Percentiles rank a stretch among this genome's conserved stretches.
Conservation (phyloP, 2,329 filamentous ascomycete species). For the Sporothrix humicola region DNA sequence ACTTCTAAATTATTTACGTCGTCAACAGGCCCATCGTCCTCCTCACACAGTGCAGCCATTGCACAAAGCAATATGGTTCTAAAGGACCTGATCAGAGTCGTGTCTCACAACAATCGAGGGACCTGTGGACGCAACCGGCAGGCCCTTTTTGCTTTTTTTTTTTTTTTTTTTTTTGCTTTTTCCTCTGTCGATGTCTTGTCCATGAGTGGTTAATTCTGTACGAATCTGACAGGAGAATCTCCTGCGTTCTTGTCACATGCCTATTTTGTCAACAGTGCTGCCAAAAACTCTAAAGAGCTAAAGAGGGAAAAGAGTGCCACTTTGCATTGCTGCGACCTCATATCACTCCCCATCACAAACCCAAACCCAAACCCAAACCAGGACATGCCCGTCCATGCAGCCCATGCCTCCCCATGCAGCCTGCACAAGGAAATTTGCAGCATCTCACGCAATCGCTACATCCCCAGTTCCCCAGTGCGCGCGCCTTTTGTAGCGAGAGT, state of each 20-base stretch:
- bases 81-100: neutral
- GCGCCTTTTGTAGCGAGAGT: too few relatives aligned
- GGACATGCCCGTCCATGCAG: slow-evolving; percentile 11
- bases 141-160: neutral
- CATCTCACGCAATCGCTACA: slow-evolving; percentile 17
- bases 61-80: too few relatives aligned
- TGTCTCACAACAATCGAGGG: slow-evolving; percentile 4
- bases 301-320: neutral
- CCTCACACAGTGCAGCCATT: too few relatives aligned
- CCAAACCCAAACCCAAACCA: neutral
- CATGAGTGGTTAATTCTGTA: too few relatives aligned
- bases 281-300: neutral
- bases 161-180: slow-evolving; percentile 7
- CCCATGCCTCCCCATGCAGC: slow-evolving; percentile 6
- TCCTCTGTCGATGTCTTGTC: too few relatives aligned
- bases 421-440: slow-evolving; percentile 22
- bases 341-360: neutral
- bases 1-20: too few relatives aligned
- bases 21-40: too few relatives aligned
- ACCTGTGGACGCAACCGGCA: slow-evolving; percentile 10
- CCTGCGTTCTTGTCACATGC: neutral
- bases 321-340: slow-evolving; percentile 3
- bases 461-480: slow-evolving; percentile 22
- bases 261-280: neutral
- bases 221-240: too few relatives aligned